Evolutionary conservation across 768 basidiomycete genomes (phyloP), one percentile per base, ranked within the genome.

Genomic region (Naganishia kalamii): DNA sequence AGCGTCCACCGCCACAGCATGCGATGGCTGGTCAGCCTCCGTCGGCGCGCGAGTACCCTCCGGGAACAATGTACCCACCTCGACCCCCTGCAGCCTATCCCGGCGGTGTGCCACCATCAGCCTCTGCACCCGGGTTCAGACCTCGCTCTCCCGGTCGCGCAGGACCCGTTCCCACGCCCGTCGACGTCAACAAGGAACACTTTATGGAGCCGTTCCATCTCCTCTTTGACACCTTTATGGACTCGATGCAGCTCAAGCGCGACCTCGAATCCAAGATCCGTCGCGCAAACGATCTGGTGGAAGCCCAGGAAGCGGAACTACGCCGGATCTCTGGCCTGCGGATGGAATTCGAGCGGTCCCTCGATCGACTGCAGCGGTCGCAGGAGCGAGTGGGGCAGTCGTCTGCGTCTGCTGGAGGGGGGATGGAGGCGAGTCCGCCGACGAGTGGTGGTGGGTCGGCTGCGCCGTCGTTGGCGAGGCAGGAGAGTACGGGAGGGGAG

Each of bases 241-340:
- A 68, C 41, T 57, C 66, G 15, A 63, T 43, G 27, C 66, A 68
- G 40, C 57, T 68, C 5, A 43, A 54, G 47, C 29, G 32, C 5
- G 66, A 68, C 21, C 33, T 68, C n/a, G 47, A 43, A n/a, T 48
- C 66, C n/a, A 63, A 52, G 35, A 60, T 68, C n/a, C 51, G 37
- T 17, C 63, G 57, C 37, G 66, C 66, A 21, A 68, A 68, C 32
- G 66, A 68, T 44, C 62, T 68, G 1, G 62, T 68, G 17, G 52
- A 54, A 13, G 62, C 62, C 8, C 66, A 68, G 30, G 62, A 68
- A 44, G 48, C 37, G n/a, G 66, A 68, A 51, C 32, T 68, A 12
- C 41, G 44, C 10, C 47, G 62, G 37, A 47, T 68, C n/a, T 19
- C 51, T 30, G 57, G 44, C 13, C 17, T 67, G 46, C 40, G 60